Base-by-base conservation (phyloP, 371 early-diverging fungal genomes). In the Mucor indicus region DNA sequence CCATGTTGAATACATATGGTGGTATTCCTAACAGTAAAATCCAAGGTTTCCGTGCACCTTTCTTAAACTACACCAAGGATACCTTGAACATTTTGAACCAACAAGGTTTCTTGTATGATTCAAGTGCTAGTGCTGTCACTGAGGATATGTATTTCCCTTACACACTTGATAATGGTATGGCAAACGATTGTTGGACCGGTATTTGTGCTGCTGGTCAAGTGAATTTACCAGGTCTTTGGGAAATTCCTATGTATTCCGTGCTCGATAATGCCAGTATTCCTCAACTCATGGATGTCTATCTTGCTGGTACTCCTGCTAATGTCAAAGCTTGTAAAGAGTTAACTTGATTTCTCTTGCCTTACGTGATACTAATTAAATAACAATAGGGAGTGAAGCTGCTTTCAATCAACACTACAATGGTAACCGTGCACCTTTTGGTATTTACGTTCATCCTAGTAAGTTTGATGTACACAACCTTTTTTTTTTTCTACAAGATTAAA, bases 201-300 rank as follows among this genome's bases (percentile, higher is more conserved):
- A 56, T 67, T 32, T 85, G 86, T 44, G 58, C 55, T 46, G 52
- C 72, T 25, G 55, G 54, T 12, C 44, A 57, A 27, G 50, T 80
- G 2, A 65, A 68, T n/a, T 38, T 73, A 7, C 83, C 81, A 0
- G 86, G 86, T 10, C 48, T 87, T 39, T 89, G 85, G 83, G 86
- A 89, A 60, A 70, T 89, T 22, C 89, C 87, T 4, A 81, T 87
- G 84, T 68, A 72, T 35, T 39, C 71, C 22, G 72, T 75, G 0
- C 52, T 59, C 24, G 64, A 67, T 35, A 62, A 74, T 19, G 57
- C 53, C 0, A 54, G 51, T 23, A 55, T 64, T 13, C 64, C 71
- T 12, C 80, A 83, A 43, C 50, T 80, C 37, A 88, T 88, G 89
- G 89, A 88, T 56, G 80, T 81, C 1, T 81, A 81, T 37, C 62